Percentiles rank a stretch among this genome's conserved stretches.
phyloP scores from a whole-genome alignment of 768 basidiomycete species.

The Mycena indigotica region DNA sequence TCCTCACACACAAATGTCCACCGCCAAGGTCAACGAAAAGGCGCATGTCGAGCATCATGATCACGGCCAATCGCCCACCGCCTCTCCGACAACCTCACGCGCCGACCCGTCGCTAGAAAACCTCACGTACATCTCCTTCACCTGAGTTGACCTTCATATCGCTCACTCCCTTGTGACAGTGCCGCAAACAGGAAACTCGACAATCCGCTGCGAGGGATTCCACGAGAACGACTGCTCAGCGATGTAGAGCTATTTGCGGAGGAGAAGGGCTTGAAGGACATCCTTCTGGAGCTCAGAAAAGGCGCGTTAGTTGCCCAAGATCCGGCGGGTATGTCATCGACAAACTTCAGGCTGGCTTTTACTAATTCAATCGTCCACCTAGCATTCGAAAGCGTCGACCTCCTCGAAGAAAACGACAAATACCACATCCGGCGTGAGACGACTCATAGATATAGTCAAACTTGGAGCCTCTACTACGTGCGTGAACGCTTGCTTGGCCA shows the following conservation, averaged over 20 bases:
- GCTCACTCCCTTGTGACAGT: not conserved
- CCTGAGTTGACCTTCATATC: not conserved
- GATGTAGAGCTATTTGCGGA: constrained; percentile 53
- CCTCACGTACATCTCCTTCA: not conserved
- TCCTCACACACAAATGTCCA: no score
- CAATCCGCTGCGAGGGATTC: constrained; percentile 56
- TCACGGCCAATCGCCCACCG: not conserved
- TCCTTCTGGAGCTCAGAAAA: constrained; percentile 42
- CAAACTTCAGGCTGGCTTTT: no score
- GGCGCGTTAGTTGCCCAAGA: constrained; percentile 61
- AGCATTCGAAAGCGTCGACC: constrained; percentile 41
- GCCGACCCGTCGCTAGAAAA: not conserved
- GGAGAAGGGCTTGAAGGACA: constrained; percentile 28
- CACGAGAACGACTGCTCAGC: constrained; percentile 48
- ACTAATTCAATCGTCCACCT: no score
- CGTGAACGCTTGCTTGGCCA: no score
- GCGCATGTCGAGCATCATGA: not conserved
- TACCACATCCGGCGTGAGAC: constrained; percentile 45
- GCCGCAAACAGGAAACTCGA: constrained; percentile 20
- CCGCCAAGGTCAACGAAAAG: not conserved
- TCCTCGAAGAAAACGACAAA: constrained; percentile 49
- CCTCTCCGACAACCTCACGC: not conserved
- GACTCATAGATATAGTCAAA: constrained; percentile 28
- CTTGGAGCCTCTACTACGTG: constrained; percentile 27
- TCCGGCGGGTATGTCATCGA: constrained; percentile 30